These are phyloP conservation scores for Lindgomyces ingoldianus DNA, from an alignment of 495 filamentous ascomycete genomes.

Conservation along the genomic window DNA sequence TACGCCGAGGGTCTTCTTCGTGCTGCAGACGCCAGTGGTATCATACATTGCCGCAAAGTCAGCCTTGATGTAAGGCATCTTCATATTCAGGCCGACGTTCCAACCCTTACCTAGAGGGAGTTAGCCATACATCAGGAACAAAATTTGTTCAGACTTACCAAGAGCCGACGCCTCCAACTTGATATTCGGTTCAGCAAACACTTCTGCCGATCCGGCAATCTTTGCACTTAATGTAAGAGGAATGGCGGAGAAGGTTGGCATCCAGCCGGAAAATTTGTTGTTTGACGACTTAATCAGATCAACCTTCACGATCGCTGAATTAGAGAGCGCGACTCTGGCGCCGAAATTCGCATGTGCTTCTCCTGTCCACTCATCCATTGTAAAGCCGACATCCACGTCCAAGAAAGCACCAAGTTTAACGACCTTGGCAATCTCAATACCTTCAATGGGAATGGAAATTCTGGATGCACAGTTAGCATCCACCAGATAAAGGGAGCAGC, in stretches of 20 bases:
- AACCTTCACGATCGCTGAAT: conserved; percentile 23
- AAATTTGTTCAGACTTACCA: conserved; percentile 8
- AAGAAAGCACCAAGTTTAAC: conserved; percentile 32
- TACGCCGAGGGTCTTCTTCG: conserved; percentile 24
- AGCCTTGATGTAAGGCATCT: conserved; percentile 26
- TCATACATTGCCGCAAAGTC: conserved; percentile 26
- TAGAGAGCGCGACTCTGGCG: conserved; percentile 14
- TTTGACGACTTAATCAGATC: conserved; percentile 24
- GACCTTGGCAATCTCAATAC: conserved; percentile 20
- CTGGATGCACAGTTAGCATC: too few species aligned
- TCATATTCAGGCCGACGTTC: conserved; percentile 23
- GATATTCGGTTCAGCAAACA: conserved; percentile 24
- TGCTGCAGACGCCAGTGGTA: conserved; percentile 24
- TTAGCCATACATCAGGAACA: background rate
- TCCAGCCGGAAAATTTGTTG: conserved; percentile 31
- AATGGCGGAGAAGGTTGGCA: conserved; percentile 14
- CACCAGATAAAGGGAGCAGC: too few species aligned
- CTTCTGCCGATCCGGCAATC: conserved; percentile 18
- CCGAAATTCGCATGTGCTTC: conserved; percentile 14
- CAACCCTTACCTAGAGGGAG: conserved; percentile 14
- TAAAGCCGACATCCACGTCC: conserved; percentile 27
- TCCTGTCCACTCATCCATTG: conserved; percentile 23
- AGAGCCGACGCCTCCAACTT: conserved; percentile 23
- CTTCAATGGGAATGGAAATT: conserved; percentile 27
- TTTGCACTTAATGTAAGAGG: conserved; percentile 24